Conservation (phyloP, 2,329 filamentous ascomycete species). For the Verticillium albo-atrum region DNA sequence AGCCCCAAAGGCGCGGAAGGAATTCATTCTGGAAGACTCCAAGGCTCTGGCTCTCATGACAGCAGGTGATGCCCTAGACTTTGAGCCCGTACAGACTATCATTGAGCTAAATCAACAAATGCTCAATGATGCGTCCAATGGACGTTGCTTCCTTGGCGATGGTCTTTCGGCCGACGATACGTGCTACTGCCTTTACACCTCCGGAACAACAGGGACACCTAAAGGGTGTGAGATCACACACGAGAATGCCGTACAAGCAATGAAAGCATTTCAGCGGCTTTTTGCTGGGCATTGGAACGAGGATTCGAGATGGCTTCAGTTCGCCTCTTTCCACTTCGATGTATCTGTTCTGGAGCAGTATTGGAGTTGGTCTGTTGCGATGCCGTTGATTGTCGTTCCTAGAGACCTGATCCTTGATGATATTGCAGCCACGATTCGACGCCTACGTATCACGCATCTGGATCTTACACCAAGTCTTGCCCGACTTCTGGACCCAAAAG, state of each 20-base stretch:
- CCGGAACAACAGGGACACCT: constrained; percentile 79
- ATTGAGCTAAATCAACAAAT: constrained; percentile 21
- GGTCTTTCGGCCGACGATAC: constrained; percentile 42
- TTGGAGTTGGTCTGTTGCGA: constrained; percentile 91
- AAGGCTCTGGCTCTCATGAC: constrained; percentile 59
- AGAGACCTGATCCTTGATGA: constrained; percentile 84
- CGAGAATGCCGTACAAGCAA: constrained; percentile 82
- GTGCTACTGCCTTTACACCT: constrained; percentile 84
- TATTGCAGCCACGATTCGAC: constrained; percentile 66
- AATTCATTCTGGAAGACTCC: constrained; percentile 76
- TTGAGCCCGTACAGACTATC: constrained; percentile 23
- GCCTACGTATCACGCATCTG: constrained; percentile 78
- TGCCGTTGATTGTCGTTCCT: constrained; percentile 76
- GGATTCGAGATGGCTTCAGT: constrained; percentile 80
- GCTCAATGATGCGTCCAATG: constrained; percentile 18
- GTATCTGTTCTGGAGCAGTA: constrained; percentile 92
- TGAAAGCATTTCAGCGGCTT: constrained; percentile 78
- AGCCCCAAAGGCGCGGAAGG: constrained; percentile 67
- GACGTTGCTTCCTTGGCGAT: constrained; percentile 1
- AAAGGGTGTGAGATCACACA: constrained; percentile 89
- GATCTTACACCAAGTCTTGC: constrained; percentile 88
- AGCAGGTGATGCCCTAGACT: constrained; percentile 20
- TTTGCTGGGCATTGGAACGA: constrained; percentile 71
- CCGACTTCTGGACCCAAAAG: constrained; percentile 69
- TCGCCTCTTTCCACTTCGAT: constrained; percentile 92